Conservation (phyloP, 1,284 basidiomycete species). For the Irpex rosettiformis region DNA sequence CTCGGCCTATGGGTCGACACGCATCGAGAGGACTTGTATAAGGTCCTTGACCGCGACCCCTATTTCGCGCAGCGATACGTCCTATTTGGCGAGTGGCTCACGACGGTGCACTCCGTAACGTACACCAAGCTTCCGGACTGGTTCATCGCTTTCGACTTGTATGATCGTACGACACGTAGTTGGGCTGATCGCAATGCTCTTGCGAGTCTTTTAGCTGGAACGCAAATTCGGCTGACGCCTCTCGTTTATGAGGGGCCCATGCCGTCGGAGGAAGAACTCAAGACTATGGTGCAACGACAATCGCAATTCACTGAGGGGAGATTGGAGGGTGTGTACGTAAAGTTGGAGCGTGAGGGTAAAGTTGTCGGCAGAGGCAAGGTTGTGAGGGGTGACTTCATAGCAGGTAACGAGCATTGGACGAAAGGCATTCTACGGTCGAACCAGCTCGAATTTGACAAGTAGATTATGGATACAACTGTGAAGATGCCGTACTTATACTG, state of each 20-base stretch:
- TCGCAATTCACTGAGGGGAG: slow-evolving; percentile 48
- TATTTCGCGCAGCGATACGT: slow-evolving; percentile 55
- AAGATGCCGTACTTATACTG: background rate
- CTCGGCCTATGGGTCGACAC: slow-evolving; percentile 49
- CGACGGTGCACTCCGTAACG: slow-evolving; percentile 56
- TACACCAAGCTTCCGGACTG: slow-evolving; percentile 49
- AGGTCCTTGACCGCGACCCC: slow-evolving; percentile 45
- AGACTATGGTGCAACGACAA: slow-evolving; percentile 39
- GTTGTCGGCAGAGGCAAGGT: slow-evolving; percentile 51
- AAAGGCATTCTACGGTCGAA: slow-evolving; percentile 43
- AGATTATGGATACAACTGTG: background rate
- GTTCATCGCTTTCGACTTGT: slow-evolving; percentile 60
- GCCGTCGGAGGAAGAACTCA: slow-evolving; percentile 36
- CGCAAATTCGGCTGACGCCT: slow-evolving; percentile 42
- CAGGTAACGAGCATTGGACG: slow-evolving; percentile 64
- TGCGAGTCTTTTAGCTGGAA: slow-evolving; percentile 32
- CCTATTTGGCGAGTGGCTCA: slow-evolving; percentile 63
- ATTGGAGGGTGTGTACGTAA: slow-evolving; percentile 59
- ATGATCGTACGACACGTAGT: slow-evolving; percentile 42
- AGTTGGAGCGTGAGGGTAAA: slow-evolving; percentile 40
- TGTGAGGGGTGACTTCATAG: slow-evolving; percentile 60
- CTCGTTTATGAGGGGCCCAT: slow-evolving; percentile 39
- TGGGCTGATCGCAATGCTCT: slow-evolving; percentile 41
- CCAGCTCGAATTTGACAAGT: background rate
- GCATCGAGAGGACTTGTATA: slow-evolving; percentile 41